Percentiles rank a stretch among this genome's conserved stretches.
phyloP scores from a whole-genome alignment of 2,329 filamentous ascomycete genomes.

The Ambrosiella cleistominuta region DNA sequence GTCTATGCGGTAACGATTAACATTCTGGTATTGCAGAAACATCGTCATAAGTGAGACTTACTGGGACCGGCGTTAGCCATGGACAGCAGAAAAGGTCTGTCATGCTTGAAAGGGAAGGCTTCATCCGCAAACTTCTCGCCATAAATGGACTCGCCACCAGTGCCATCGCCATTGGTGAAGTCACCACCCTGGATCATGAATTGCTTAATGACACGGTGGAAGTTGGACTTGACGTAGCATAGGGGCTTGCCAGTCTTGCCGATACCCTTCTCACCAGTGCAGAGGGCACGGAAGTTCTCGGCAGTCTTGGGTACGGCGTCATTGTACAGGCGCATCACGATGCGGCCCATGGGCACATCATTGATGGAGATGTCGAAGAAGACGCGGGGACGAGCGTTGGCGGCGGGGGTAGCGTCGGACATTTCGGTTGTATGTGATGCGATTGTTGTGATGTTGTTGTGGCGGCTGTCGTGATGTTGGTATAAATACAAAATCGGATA shows the following conservation, averaged over 20 bases:
- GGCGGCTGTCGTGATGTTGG: constrained; percentile 4
- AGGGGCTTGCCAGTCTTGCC: constrained; percentile 70
- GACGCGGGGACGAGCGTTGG: constrained; percentile 49
- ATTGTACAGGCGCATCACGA: constrained; percentile 69
- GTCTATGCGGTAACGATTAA: constrained; percentile 27
- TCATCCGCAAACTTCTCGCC: constrained; percentile 95
- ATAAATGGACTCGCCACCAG: constrained; percentile 92
- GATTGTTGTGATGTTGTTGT: neutral
- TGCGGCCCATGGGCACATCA: constrained; percentile 51
- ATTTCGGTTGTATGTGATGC: constrained; percentile 18
- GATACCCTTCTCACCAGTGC: constrained; percentile 82
- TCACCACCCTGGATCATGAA: constrained; percentile 99
- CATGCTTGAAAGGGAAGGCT: constrained; percentile 84
- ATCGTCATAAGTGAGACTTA: constrained; percentile 25
- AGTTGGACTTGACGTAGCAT: constrained; percentile 80
- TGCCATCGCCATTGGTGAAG: constrained; percentile 88
- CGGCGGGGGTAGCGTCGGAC: constrained; percentile 17
- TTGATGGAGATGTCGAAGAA: constrained; percentile 88
- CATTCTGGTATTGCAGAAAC: neutral
- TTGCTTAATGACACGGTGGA: constrained; percentile 94
- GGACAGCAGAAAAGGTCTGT: constrained; percentile 79
- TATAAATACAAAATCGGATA: neutral
- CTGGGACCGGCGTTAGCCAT: constrained; percentile 96
- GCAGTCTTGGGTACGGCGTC: constrained; percentile 80
- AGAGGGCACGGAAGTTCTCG: constrained; percentile 89